A percentile compares a stretch with the other conserved stretches of the same genome.
phyloP scores from a whole-genome alignment of 2,329 filamentous ascomycete species.

The Botryotinia narcissicola region DNA sequence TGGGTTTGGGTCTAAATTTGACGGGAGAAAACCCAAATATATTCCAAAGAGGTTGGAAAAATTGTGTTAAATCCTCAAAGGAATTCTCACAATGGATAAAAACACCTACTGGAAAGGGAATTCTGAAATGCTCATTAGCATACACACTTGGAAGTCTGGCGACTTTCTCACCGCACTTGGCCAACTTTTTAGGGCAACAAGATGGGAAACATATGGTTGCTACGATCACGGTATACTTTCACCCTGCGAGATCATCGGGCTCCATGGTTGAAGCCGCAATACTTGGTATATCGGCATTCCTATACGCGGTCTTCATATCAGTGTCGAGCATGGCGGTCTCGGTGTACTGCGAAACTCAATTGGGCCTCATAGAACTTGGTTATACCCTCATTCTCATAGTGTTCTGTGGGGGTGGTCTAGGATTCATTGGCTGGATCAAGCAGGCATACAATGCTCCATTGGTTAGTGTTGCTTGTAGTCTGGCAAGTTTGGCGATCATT shows the following conservation, averaged over 20 bases:
- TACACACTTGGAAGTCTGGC: slow-evolving; percentile 84
- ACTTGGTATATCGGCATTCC: slow-evolving; percentile 72
- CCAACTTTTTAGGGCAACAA: slow-evolving; percentile 72
- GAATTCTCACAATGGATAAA: slow-evolving; percentile 58
- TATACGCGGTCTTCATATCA: slow-evolving; percentile 73
- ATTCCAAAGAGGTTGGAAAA: slow-evolving; percentile 38
- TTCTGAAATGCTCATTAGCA: slow-evolving; percentile 87
- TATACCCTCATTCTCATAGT: slow-evolving; percentile 77
- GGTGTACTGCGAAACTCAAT: slow-evolving; percentile 68
- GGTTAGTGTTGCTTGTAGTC: slow-evolving; percentile 80
- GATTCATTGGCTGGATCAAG: slow-evolving; percentile 85
- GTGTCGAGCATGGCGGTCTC: slow-evolving; percentile 87
- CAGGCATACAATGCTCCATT: slow-evolving; percentile 74
- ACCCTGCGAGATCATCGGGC: slow-evolving; percentile 80
- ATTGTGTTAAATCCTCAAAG: slow-evolving; percentile 40
- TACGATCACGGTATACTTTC: slow-evolving; percentile 92
- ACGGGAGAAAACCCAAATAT: slow-evolving; percentile 29
- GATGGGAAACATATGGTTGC: slow-evolving; percentile 94
- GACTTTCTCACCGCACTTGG: slow-evolving; percentile 75
- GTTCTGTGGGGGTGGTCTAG: slow-evolving; percentile 82
- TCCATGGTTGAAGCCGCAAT: slow-evolving; percentile 86
- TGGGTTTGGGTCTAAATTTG: slow-evolving; percentile 13
- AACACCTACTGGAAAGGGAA: slow-evolving; percentile 72
- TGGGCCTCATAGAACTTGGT: slow-evolving; percentile 66
- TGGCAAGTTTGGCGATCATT: slow-evolving; percentile 85